Evolutionary conservation across 108 stramenopile genomes (phyloP).

Genomic region (Pseudonitzschia delicatissima): DNA sequence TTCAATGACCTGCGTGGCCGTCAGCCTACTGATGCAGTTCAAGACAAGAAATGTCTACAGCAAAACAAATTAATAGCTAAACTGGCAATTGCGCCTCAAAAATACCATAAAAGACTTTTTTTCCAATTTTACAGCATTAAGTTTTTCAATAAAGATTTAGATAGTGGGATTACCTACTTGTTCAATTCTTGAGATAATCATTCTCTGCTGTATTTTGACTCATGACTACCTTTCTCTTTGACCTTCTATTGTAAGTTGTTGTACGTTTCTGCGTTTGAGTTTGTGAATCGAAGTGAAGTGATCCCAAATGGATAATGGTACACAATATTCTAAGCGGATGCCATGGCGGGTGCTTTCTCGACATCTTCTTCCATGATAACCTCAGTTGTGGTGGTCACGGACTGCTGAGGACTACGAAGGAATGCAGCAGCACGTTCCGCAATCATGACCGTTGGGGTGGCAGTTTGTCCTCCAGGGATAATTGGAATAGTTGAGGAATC

Average conservation of each 20-base stretch:
- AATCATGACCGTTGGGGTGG: slow-evolving; percentile 47
- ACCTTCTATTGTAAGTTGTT: no score
- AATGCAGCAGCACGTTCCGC: slow-evolving; percentile 42
- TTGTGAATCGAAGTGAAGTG: background rate
- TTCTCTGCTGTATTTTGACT: background rate
- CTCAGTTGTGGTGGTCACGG: slow-evolving; percentile 10
- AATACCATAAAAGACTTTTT: no score
- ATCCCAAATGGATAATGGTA: background rate
- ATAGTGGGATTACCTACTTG: background rate
- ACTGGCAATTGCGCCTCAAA: background rate
- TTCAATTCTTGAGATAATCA: background rate
- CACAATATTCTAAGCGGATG: background rate
- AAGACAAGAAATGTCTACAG: slow-evolving; percentile 27
- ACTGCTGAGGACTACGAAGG: slow-evolving; percentile 17
- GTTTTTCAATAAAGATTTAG: no score
- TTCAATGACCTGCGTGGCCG: slow-evolving; percentile 45
- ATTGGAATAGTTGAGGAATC: slow-evolving; percentile 41
- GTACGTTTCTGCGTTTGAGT: no score
- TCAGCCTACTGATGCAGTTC: slow-evolving; percentile 39
- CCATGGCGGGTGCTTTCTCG: background rate
- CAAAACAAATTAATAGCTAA: background rate
- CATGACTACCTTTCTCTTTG: background rate
- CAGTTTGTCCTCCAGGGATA: slow-evolving; percentile 42
- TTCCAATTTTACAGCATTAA: no score
- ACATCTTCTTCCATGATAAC: slow-evolving; percentile 9